These are phyloP conservation scores for Begonia fuchsioides DNA, from an alignment of 306 rosid genomes.

Conservation along the genomic window DNA sequence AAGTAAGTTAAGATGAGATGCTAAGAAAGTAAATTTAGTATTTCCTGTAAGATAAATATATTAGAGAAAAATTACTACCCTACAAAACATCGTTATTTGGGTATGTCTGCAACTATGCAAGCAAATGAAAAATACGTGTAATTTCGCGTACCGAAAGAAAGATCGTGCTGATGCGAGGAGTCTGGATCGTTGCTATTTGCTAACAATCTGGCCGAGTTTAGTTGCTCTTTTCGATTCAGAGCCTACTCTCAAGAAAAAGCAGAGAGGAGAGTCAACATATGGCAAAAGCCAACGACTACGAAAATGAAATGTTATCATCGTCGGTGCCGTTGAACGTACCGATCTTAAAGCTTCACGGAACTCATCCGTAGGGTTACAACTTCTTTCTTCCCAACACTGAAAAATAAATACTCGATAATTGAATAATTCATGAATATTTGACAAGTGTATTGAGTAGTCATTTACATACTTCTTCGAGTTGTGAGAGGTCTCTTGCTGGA, in stretches of 20 bases:
- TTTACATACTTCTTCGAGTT: neutral
- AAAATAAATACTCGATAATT: neutral
- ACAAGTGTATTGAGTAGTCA: too few species aligned
- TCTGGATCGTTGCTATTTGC: constrained; percentile 2
- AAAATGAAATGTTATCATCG: too few species aligned
- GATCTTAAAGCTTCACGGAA: constrained; percentile 23
- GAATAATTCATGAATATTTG: too few species aligned
- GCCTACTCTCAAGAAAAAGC: constrained; percentile 19
- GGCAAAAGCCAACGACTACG: too few species aligned
- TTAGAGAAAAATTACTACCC: too few species aligned
- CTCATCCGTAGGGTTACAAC: constrained; percentile 40
- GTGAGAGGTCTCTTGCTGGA: neutral
- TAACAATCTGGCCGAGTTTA: constrained; percentile 13
- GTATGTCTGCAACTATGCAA: too few species aligned
- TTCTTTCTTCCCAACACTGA: constrained; percentile 45
- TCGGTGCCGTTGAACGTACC: neutral
- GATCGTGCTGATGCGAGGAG: constrained; percentile 22
- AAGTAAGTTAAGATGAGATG: too few species aligned
- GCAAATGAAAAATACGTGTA: too few species aligned
- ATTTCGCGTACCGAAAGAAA: constrained; percentile 26
- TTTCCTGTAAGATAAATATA: too few species aligned
- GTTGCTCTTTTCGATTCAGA: constrained; percentile 25
- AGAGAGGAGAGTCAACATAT: too few species aligned
- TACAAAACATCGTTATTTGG: too few species aligned
- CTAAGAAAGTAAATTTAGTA: too few species aligned